A percentile compares a stretch with the other conserved stretches of the same genome.
Evolutionary conservation across 345 rosid species (phyloP).

Genomic region (Microthlaspi erraticum): DNA sequence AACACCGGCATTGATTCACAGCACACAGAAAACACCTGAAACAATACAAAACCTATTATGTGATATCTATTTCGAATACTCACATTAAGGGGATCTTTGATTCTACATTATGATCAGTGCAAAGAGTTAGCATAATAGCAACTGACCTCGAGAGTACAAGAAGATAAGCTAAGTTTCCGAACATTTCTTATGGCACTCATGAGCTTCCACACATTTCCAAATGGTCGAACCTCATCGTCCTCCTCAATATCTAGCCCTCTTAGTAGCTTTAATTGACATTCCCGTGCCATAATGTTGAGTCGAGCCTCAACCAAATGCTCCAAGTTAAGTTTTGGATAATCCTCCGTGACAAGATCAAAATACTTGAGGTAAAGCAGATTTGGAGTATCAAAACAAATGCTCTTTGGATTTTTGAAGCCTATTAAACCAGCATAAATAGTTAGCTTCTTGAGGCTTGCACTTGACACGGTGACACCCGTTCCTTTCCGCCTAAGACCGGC

Average conservation of each 20-base stretch:
- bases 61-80: neutral
- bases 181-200: neutral
- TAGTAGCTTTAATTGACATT: neutral
- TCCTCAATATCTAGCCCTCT: neutral
- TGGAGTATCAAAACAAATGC: neutral
- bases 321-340: slow-evolving; percentile 1
- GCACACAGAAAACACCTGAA: neutral
- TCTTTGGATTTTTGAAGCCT: neutral
- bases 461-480: neutral
- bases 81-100: neutral
- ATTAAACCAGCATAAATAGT: neutral
- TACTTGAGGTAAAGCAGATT: neutral
- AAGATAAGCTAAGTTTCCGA: neutral
- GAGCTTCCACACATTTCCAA: neutral
- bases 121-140: neutral
- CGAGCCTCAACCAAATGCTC: neutral
- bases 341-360: neutral
- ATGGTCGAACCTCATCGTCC: neutral
- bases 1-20: neutral
- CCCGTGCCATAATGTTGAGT: neutral
- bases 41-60: neutral
- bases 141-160: neutral
- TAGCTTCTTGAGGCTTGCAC: neutral
- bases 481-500: too few relatives aligned
- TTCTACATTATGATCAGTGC: neutral